These are phyloP conservation scores for Nicotiana sylvestris DNA, from an alignment of 257 asterid species.

Conservation along the genomic window DNA sequence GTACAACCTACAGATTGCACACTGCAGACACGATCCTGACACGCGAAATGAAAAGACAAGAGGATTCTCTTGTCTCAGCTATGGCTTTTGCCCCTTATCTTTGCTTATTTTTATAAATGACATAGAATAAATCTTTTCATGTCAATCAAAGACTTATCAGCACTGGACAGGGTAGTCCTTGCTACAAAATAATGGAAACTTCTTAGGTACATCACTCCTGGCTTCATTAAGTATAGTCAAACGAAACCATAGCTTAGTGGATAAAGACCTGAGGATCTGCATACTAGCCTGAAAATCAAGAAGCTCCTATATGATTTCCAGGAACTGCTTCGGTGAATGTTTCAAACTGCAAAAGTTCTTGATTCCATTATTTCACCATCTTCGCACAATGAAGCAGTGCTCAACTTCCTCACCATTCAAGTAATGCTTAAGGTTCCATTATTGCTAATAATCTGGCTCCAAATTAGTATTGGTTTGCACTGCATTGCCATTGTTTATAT, in stretches of 20 bases:
- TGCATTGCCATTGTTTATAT: background rate
- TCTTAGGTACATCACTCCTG: background rate
- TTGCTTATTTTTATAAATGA: background rate
- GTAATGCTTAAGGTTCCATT: background rate
- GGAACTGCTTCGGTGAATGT: background rate
- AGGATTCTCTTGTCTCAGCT: background rate
- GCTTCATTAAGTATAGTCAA: background rate
- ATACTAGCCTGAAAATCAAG: background rate
- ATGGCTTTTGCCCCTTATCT: background rate
- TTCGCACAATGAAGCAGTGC: background rate
- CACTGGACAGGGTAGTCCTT: background rate
- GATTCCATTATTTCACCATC: background rate
- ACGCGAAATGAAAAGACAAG: background rate
- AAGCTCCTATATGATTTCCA: background rate
- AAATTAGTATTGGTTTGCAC: background rate
- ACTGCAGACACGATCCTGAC: background rate
- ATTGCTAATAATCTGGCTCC: background rate
- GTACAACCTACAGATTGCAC: background rate
- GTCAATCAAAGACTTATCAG: background rate
- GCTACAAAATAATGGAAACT: background rate
- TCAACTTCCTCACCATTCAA: background rate
- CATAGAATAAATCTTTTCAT: background rate
- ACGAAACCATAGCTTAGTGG: background rate
- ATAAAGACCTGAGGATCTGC: background rate
- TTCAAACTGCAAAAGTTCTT: background rate